These are phyloP conservation scores for Penicillium verrucosum DNA, from an alignment of 2,329 filamentous ascomycete species.

Conservation along the genomic window DNA sequence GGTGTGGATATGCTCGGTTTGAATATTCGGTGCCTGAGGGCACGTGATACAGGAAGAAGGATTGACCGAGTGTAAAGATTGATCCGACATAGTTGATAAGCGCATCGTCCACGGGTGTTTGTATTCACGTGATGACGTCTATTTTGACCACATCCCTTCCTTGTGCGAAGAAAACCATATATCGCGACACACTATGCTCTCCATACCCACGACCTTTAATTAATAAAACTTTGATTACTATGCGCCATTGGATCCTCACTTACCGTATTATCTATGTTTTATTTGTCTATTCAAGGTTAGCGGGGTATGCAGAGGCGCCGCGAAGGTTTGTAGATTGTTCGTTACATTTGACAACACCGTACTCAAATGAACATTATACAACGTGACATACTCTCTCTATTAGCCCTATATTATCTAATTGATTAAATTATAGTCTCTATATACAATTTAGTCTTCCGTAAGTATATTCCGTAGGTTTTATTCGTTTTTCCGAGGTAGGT, in stretches of 20 bases:
- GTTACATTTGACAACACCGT: neutral
- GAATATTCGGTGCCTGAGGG: neutral
- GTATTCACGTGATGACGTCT: neutral
- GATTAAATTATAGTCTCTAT: neutral
- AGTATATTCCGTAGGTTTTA: neutral
- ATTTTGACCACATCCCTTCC: neutral
- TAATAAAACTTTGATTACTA: neutral
- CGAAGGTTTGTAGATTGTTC: neutral
- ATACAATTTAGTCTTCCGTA: neutral
- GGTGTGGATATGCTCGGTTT: neutral
- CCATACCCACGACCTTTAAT: neutral
- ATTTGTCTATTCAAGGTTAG: neutral
- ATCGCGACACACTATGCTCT: neutral
- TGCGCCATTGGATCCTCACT: no score
- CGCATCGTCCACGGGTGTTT: neutral
- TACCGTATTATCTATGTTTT: neutral
- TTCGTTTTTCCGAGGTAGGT: neutral
- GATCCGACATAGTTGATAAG: neutral
- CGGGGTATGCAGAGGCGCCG: neutral
- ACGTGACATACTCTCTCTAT: neutral
- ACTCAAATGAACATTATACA: neutral
- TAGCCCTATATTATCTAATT: neutral
- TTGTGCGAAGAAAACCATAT: neutral
- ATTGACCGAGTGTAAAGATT: no score
- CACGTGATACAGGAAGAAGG: fast-evolving